Percentiles rank a stretch among this genome's conserved stretches.
phyloP scores from a whole-genome alignment of 139 green algal species.

The Chlamydomonas sp. region DNA sequence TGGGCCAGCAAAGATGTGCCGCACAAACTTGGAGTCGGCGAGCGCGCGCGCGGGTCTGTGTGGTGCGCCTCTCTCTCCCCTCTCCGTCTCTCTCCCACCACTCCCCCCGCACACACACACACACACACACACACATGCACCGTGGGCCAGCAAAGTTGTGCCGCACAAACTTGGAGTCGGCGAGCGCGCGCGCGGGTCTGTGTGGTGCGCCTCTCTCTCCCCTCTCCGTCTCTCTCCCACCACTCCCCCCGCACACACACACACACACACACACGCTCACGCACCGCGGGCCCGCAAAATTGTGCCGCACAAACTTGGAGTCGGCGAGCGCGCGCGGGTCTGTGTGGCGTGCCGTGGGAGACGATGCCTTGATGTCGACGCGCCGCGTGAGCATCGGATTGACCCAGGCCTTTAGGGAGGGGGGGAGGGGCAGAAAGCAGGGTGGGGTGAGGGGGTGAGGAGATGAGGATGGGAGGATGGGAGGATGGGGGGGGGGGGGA shows the following conservation, averaged over 20 bases:
- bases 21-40: conserved; percentile 44
- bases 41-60: conserved; percentile 57
- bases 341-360: conserved; percentile 51
- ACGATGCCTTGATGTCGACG: conserved; percentile 53
- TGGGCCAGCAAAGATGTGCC: conserved; percentile 63
- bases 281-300: conserved; percentile 54
- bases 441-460: too few species aligned
- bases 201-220: too few species aligned
- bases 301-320: conserved; percentile 49
- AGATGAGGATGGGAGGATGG: too few species aligned
- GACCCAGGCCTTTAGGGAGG: conserved; percentile 72
- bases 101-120: too few species aligned
- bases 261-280: conserved; percentile 5
- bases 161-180: conserved; percentile 45
- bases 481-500: too few species aligned
- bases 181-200: conserved; percentile 57
- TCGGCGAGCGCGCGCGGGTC: conserved; percentile 54
- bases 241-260: too few species aligned
- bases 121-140: background rate
- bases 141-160: conserved; percentile 62
- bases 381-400: conserved; percentile 59
- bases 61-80: too few species aligned
- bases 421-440: too few species aligned
- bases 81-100: too few species aligned
- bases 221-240: too few species aligned